phyloP scores from a whole-genome alignment of 257 asterid species.

The Coffea canephora region DNA sequence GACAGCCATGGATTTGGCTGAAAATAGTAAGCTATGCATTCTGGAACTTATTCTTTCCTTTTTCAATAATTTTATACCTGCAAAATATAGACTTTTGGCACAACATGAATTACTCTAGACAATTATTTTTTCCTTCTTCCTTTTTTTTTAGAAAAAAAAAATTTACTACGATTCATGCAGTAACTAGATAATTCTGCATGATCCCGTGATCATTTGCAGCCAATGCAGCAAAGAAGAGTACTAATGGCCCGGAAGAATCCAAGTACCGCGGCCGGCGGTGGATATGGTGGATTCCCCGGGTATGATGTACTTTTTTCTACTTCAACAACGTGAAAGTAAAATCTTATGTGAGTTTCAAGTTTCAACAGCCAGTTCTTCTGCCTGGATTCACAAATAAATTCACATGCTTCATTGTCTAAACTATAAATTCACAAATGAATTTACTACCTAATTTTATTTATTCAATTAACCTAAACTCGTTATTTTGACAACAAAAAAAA shows the following conservation, averaged over 20 bases:
- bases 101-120: too few relatives aligned
- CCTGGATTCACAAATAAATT: neutral
- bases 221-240: neutral
- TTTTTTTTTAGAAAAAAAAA: too few relatives aligned
- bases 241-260: slow-evolving; percentile 12
- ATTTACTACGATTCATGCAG: too few relatives aligned
- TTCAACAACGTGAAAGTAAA: neutral
- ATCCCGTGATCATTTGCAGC: neutral
- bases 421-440: too few relatives aligned
- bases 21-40: neutral
- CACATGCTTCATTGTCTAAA: neutral
- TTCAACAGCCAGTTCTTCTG: neutral
- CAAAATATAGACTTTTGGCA: neutral
- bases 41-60: too few relatives aligned
- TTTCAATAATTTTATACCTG: too few relatives aligned
- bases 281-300: slow-evolving; percentile 2
- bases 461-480: too few relatives aligned
- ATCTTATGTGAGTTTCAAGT: neutral
- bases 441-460: too few relatives aligned
- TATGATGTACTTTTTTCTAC: too few relatives aligned
- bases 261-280: slow-evolving; percentile 9
- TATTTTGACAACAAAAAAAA: too few relatives aligned
- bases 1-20: slow-evolving; percentile 3
- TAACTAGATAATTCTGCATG: too few relatives aligned
- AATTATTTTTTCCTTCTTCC: too few relatives aligned